Base-by-base conservation (phyloP, 1,284 basidiomycete species). In the Gymnopus androsaceus region DNA sequence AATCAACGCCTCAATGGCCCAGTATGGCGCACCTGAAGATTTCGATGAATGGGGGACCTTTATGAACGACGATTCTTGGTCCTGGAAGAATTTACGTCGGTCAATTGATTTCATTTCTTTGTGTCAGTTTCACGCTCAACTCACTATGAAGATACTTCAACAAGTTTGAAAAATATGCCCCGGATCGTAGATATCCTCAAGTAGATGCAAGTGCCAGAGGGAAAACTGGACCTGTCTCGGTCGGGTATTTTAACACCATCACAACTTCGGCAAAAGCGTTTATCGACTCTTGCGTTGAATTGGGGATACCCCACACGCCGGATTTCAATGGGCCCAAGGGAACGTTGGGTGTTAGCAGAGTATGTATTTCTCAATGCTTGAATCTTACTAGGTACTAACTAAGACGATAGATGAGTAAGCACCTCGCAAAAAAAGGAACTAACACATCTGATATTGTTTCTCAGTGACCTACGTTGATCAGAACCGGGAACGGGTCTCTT, bases 1-100 rank as follows among this genome's bases (percentile, higher is more conserved):
- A 14, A 80, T 85, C 51, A 88, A 88, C 58, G 87, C 85, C 0
- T 78, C 82, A 68, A 83, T 88, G 71, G 86, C 82, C 51, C 87
- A 89, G 17, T 81, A 81, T 40, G 84, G 86, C 17, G 77, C 83
- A 4, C 85, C 87, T 1, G 80, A 80, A 1, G 88, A 90, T 63
- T 89, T 82, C 59, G 84, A 88, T 61, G 80, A 88, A 65, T 88
- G 85, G 80, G 84, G 80, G 0, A 61, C 69, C n/a, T 74, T 81
- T 30, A 73, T 74, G 17, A 78, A 76, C n/a, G 81, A 85, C 55
- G 79, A 80, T 9, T 75, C 77, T 12, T 90, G 87, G 87, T 71
- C 81, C 15, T 88, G 83, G 78, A 69, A 77, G 42, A 76, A 82
- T 46, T 74, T 89, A 55, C 68, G 72, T 53, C 64, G 68, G 82